Evolutionary conservation across 345 rosid species (phyloP).

Genomic region (Sonneratia alba): DNA sequence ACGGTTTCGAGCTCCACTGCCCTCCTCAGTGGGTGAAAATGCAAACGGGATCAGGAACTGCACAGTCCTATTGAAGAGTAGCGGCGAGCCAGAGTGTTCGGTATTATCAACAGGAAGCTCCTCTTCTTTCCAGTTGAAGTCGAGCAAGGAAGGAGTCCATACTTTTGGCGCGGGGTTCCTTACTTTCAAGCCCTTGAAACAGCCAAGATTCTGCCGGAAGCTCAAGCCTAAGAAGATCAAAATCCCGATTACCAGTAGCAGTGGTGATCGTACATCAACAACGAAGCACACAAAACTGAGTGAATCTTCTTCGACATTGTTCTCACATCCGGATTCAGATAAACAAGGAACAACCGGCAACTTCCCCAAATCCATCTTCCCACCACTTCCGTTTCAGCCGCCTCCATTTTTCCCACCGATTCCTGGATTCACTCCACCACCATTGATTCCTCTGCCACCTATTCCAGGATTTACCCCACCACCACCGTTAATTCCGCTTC

Average conservation of each 20-base stretch:
- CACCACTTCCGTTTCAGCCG: slow-evolving; percentile 21
- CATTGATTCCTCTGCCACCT: slow-evolving; percentile 18
- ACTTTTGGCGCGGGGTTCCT: slow-evolving; percentile 79
- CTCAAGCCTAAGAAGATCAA: slow-evolving; percentile 10
- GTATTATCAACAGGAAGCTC: slow-evolving; percentile 61
- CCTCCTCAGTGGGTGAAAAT: slow-evolving; percentile 48
- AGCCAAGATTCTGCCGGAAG: slow-evolving; percentile 40
- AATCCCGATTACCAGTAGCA: neutral
- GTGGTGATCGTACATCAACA: neutral
- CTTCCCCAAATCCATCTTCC: slow-evolving; percentile 19
- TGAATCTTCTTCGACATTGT: neutral
- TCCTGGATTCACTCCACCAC: slow-evolving; percentile 15
- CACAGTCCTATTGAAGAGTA: slow-evolving; percentile 44
- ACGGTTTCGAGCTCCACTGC: slow-evolving; percentile 46
- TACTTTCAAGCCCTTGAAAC: slow-evolving; percentile 66
- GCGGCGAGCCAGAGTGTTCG: slow-evolving; percentile 58
- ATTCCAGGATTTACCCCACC: slow-evolving; percentile 17
- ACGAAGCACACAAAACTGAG: neutral
- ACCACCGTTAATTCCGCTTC: slow-evolving; percentile 27
- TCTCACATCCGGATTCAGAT: neutral
- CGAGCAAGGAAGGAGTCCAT: slow-evolving; percentile 31
- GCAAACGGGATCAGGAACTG: slow-evolving; percentile 52
- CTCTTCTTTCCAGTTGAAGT: slow-evolving; percentile 48
- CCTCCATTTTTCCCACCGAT: slow-evolving; percentile 9
- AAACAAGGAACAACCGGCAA: neutral